Evolutionary conservation across 2,329 filamentous ascomycete species (phyloP), one percentile per base, ranked within the genome.

Genomic region (Neurospora crassa): DNA sequence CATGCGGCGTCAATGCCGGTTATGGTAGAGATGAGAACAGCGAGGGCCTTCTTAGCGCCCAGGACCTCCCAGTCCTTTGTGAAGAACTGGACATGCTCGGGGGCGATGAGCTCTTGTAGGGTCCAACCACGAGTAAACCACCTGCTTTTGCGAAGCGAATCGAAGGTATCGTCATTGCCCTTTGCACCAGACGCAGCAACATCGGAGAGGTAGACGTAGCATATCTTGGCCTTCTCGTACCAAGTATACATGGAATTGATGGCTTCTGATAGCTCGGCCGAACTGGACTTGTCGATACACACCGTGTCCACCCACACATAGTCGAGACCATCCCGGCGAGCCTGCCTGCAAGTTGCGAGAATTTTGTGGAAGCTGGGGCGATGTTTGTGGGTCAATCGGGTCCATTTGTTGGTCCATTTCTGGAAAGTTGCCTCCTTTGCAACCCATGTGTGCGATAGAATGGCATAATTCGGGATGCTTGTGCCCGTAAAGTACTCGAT

Each of bases 401-500:
- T 75, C 59, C 67, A 42, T 11, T 41, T 71, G 34, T 59, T 74
- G 71, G 34, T 71, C 78, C 76, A 77, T n/a, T 80, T 77, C 47
- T 79, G 72, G 47, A 81, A 78, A 0, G 75, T 78, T 20, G 80
- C 77, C 70, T 82, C 81, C 2, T 76, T 75, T 24, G 47, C 29
- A 2, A 71, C 75, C 80, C 80, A 81, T 0, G 78, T 79, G 69
- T 82, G 80, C 0, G 80, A 81, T 16, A 82, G 77, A 42, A 81
- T 81, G 11, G 79, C 79, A 45, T 82, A 82, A 1, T 68, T 71
- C 0, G 78, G 79, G 2, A 70, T 37, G 12, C 68, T 47, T 43
- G 70, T 18, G 1, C 75, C 73, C 68, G 76, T 73, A 69, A 79
- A 78, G 45, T 78, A 77, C 47, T 76, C 70, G 16, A 81, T 73